Base-by-base conservation (phyloP, 139 green algal species). In the Picochlorum costavermella region DNA sequence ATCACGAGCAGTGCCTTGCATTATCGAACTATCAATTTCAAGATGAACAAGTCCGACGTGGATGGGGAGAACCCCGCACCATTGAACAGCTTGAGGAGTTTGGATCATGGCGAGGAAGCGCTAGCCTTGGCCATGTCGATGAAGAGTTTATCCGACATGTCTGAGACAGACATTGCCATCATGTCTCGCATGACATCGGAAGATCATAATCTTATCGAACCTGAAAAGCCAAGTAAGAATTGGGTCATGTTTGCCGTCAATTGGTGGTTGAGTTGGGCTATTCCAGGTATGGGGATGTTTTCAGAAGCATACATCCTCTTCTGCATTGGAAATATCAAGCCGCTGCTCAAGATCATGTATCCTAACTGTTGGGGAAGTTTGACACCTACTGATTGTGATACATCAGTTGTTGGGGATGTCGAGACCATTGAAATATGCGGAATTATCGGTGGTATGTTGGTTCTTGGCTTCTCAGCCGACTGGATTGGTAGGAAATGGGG, bases 401-500 rank as follows among this genome's bases (percentile, higher is more conserved):
- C 40, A 16, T 55, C 20, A 11, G 56, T 43, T 0, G 56, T 30
- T 0, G 13, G 56, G 13, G 23, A 51, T 3, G 26, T 44, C 1
- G 53, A 37, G 10, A 74, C 74, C 59, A 40, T 56, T 45, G 70
- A 81, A 50, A 70, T 84, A 29, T 61, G 59, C 17, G 77, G 77
- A 33, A 85, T 85, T 31, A 84, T 85, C 14, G 25, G 57, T 4
- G 78, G 78, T 61, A 78, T 81, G 72, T 51, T 81, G 20, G 25
- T 36, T 1, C 67, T 83, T 23, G 77, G 79, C 8, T 76, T 68
- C 25, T 46, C 84, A 17, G 79, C 67, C 5, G 82, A 90, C 65
- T 53, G 63, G 26, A 80, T 86, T 13, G 83, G 83, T 16, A 75
- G 84, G 60, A 83, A 84, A 60, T 84, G 69, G 71, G 84, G 84